Base-by-base conservation (phyloP, 306 rosid species). In the Lathyrus aphaca region DNA sequence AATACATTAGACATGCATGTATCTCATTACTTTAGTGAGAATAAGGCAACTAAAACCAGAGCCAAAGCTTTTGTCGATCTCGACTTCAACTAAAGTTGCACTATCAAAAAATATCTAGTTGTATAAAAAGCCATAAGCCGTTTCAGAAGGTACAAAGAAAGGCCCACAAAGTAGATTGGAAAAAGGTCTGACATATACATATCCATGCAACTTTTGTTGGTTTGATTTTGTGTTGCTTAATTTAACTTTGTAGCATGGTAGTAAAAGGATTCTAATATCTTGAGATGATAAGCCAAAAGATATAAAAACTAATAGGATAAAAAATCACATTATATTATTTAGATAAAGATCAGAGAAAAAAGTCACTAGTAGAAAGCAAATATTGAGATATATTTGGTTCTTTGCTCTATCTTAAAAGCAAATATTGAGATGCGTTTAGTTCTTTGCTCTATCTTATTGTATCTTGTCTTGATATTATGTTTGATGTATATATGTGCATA, bases 121-220 rank as follows among this genome's bases (percentile, higher is more conserved):
- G 11, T 8, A 4, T 4, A 54, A 53, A 10, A 54, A 32, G 6
- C 1, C 38, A 32, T 1, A 32, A 54, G 60, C 60, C 60, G 61
- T 23, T 55, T 55, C 38, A 12, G 61, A 55, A 55, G 61, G 37
- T 25, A 12, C 37, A 55, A 25, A 55, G 38, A 55, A 55, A 55
- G 61, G 2, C 61, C 61, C 37, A 55, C 37, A 55, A 25, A 23
- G 38, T 2, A 12, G 11, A 25, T 25, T 55, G 61, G 8, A 25
- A 55, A 55, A 55, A 55, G 61, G 12, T 25, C 10, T 55, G 38
- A 55, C 61, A 12, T 25, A 16, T 5, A 21, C 3, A 51, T 3
- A 50, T 25, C 37, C 38, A 55, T 55, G 16, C 38, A 55, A 17
- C 10, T 55, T 55, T 55, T 2, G 9, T 23, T 5, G 35, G 23